Evolutionary conservation across 2,329 filamentous ascomycete genomes (phyloP), one percentile per base, ranked within the genome.

Genomic region (Cryphonectria nitschkei): DNA sequence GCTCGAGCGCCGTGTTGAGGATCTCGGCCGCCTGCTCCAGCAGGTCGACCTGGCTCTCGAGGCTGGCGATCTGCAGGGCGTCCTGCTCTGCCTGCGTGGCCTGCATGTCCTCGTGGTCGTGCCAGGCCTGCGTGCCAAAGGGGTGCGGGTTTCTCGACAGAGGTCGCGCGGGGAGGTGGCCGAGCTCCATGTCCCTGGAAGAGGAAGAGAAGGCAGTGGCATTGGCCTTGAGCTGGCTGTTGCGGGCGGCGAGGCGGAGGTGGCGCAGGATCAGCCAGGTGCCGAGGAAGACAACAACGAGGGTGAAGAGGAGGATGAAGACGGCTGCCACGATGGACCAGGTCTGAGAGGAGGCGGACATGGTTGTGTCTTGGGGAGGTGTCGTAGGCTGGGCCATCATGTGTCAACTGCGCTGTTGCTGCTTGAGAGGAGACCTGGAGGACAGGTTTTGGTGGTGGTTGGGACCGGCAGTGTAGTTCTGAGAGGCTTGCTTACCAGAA

Each of bases 141-240:
- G 63, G 54, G 54, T 69, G 63, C 1, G 68, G 68, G 54, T 69
- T 69, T 7, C n/a, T 26, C 5, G 43, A 46, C 16, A 46, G 43
- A 16, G 56, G 9, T 32, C 3, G 29, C 19, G 13, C 16, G 46
- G 46, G 32, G 50, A 14, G 13, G 22, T 4, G n/a, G 32, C 29
- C 34, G 50, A 29, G 65, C n/a, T 37, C 14, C 32, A 22, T 22
- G 22, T 39, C 65, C 13, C 2, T 8, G 1, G 26, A 11, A 4
- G 29, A n/a, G 46, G 46, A 5, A 4, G 29, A 3, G 46, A 19
- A n/a, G 46, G 46, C 14, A 2, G 14, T 14, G 41, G 41, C 14
- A 13, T 43, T 34, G 29, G 22, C 14, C 22, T 16, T 22, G 9
- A 16, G 61, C 39, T 19, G 6, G 26, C 58, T 52, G 22, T 32